phyloP scores from a whole-genome alignment of 2,329 filamentous ascomycete genomes.

The Monosporascus sp. region DNA sequence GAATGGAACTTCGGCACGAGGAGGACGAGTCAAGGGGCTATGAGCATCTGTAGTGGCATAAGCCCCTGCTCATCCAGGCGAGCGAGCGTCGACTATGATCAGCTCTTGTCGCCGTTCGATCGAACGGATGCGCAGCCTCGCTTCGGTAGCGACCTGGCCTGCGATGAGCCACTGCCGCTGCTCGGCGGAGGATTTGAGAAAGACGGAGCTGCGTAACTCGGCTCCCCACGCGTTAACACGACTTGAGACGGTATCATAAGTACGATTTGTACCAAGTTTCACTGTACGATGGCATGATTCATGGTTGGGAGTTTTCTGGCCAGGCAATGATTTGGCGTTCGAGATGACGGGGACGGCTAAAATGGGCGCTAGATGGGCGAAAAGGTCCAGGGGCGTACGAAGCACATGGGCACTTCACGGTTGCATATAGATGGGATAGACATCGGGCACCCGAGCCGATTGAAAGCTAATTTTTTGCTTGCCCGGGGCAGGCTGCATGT shows the following conservation, averaged over 20 bases:
- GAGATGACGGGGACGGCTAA: not conserved
- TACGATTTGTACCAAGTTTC: not conserved
- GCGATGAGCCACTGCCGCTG: conserved; percentile 11
- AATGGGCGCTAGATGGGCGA: not conserved
- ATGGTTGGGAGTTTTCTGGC: not conserved
- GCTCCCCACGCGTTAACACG: not conserved
- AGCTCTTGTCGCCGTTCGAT: conserved; percentile 6
- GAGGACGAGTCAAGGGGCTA: conserved; percentile 14
- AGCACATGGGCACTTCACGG: not conserved
- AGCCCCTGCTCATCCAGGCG: conserved; percentile 24
- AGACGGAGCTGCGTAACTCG: not conserved
- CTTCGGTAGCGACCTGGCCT: conserved; percentile 9
- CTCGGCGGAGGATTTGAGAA: conserved; percentile 9
- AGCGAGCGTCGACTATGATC: conserved; percentile 18
- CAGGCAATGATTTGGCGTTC: not conserved
- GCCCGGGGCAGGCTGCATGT: not conserved
- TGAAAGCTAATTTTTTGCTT: not conserved
- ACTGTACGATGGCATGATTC: not conserved
- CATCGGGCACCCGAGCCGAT: not conserved
- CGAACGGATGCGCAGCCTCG: conserved; percentile 9
- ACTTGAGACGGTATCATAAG: not conserved
- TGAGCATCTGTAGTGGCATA: conserved; percentile 20
- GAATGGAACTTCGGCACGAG: conserved; percentile 23
- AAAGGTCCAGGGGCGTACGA: not conserved
- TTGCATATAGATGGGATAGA: not conserved